Percentiles rank a stretch among this genome's conserved stretches.
Evolutionary conservation across 495 filamentous ascomycete species (phyloP).

Genomic region (Geoglossum glabrum): DNA sequence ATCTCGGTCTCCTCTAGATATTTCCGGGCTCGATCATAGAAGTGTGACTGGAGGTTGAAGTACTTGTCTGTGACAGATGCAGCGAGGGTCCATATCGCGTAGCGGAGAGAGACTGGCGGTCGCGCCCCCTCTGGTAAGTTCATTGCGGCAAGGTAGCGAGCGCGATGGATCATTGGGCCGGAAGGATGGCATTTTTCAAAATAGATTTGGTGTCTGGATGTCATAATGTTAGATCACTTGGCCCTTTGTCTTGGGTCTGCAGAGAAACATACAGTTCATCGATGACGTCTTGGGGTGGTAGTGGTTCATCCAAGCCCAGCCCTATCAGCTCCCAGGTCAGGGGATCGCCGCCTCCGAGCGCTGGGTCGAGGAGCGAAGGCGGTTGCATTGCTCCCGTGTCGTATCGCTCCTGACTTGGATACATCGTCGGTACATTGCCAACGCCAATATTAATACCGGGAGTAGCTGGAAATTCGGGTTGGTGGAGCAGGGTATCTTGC

Average conservation of each 20-base stretch:
- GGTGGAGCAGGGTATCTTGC: background rate
- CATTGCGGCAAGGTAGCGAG: slow-evolving; percentile 66
- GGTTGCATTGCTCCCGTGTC: background rate
- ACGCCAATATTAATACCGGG: background rate
- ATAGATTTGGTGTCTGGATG: slow-evolving; percentile 53
- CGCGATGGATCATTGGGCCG: slow-evolving; percentile 72
- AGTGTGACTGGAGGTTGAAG: slow-evolving; percentile 50
- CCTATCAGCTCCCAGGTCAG: slow-evolving; percentile 78
- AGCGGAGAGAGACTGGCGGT: slow-evolving; percentile 74
- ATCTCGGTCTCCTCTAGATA: slow-evolving; percentile 81
- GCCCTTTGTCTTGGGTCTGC: slow-evolving; percentile 5
- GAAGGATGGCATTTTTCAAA: slow-evolving; percentile 81
- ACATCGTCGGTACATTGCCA: background rate
- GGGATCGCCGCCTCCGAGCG: slow-evolving; percentile 8
- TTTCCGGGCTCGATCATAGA: slow-evolving; percentile 74
- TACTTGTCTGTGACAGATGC: slow-evolving; percentile 70
- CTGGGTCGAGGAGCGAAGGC: background rate
- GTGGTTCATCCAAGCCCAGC: slow-evolving; percentile 75
- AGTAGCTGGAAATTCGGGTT: background rate
- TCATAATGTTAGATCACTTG: slow-evolving; percentile 6
- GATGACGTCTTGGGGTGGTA: slow-evolving; percentile 71
- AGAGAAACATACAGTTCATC: slow-evolving; percentile 58
- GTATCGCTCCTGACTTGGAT: background rate
- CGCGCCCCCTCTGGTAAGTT: slow-evolving; percentile 67
- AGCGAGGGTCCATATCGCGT: slow-evolving; percentile 84